Evolutionary conservation across 495 filamentous ascomycete genomes (phyloP).

Genomic region (Clohesyomyces aquaticus): DNA sequence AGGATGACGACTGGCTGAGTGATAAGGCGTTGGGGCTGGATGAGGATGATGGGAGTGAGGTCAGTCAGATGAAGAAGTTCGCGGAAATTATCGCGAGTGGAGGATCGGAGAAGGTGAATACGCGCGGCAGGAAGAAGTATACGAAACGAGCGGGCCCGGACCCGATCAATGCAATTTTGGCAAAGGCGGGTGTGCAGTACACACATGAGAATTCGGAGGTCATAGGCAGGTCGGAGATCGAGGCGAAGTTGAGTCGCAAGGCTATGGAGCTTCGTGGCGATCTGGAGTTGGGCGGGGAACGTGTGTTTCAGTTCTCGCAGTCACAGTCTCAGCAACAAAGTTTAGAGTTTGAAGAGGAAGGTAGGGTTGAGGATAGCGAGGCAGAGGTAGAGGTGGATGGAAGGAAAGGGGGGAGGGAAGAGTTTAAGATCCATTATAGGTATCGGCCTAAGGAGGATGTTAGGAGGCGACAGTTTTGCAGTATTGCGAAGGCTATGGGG

Average conservation of each 20-base stretch:
- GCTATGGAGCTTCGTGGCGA: slow-evolving; percentile 68
- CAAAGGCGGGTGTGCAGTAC: slow-evolving; percentile 88
- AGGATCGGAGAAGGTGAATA: slow-evolving; percentile 43
- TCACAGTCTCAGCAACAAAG: slow-evolving; percentile 11
- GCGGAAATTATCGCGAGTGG: slow-evolving; percentile 56
- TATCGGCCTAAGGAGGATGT: slow-evolving; percentile 80
- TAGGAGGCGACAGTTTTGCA: slow-evolving; percentile 82
- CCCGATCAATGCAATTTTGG: slow-evolving; percentile 85
- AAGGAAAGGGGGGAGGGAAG: slow-evolving; percentile 13
- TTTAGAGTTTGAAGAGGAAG: slow-evolving; percentile 6
- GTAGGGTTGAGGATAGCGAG: background rate
- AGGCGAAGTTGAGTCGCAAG: slow-evolving; percentile 74
- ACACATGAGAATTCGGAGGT: slow-evolving; percentile 97
- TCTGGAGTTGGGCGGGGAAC: slow-evolving; percentile 43
- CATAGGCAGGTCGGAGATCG: slow-evolving; percentile 83
- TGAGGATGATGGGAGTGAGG: slow-evolving; percentile 54
- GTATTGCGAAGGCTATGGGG: slow-evolving; percentile 80
- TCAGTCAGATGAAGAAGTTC: slow-evolving; percentile 70
- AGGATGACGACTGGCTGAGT: slow-evolving; percentile 56
- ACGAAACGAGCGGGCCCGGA: slow-evolving; percentile 59
- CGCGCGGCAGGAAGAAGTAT: slow-evolving; percentile 19
- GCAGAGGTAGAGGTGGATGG: slow-evolving; percentile 5
- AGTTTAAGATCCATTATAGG: slow-evolving; percentile 56
- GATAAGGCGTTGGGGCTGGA: slow-evolving; percentile 50
- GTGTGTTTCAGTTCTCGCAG: slow-evolving; percentile 34